Conservation (phyloP, 2,329 filamentous ascomycete genomes). For the Fusarium anguioides region DNA sequence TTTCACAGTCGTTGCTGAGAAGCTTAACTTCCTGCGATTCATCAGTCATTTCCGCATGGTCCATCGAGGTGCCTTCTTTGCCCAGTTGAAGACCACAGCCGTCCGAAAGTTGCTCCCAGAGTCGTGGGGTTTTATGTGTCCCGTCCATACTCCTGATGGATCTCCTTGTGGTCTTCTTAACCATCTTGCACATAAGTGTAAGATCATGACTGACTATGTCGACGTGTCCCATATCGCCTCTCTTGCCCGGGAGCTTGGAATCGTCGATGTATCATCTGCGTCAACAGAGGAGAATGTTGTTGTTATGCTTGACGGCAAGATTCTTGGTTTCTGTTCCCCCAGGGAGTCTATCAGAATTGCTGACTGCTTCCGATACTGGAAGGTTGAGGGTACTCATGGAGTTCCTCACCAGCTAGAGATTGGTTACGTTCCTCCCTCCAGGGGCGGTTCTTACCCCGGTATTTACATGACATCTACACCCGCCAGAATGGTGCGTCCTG, state of each 20-base stretch:
- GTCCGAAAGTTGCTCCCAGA: constrained; percentile 95
- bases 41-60: constrained; percentile 99
- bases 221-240: constrained; percentile 80
- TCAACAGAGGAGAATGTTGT: constrained; percentile 85
- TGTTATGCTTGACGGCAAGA: constrained; percentile 88
- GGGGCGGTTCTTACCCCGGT: constrained; percentile 94
- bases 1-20: constrained; percentile 96
- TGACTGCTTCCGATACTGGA: constrained; percentile 93
- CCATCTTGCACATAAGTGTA: constrained; percentile 94
- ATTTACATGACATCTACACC: constrained; percentile 91
- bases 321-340: constrained; percentile 90
- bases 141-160: constrained; percentile 97
- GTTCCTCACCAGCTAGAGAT: constrained; percentile 90
- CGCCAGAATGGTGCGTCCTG: constrained; percentile 88
- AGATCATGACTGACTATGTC: constrained; percentile 79
- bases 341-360: constrained; percentile 83
- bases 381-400: constrained; percentile 85
- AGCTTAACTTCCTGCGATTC: constrained; percentile 98
- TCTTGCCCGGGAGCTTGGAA: constrained; percentile 82
- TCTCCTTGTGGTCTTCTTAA: constrained; percentile 94
- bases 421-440: constrained; percentile 87
- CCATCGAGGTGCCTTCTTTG: constrained; percentile 98
- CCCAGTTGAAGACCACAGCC: constrained; percentile 95
- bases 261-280: constrained; percentile 79
- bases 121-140: constrained; percentile 97